Base-by-base conservation (phyloP, 345 rosid species). In the Heritiera fomes region DNA sequence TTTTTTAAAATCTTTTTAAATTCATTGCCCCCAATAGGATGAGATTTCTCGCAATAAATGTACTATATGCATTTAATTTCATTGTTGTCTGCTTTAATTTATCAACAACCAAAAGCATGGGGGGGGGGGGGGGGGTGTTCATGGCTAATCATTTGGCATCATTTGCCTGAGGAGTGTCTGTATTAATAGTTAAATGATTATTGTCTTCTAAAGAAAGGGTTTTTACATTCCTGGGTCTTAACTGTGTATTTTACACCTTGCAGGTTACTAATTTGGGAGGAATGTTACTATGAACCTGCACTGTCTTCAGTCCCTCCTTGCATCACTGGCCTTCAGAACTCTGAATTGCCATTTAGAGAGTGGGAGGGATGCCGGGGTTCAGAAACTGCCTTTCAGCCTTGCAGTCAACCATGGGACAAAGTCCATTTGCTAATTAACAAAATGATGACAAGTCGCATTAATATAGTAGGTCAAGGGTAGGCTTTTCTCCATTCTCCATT, bases 201-300 rank as follows among this genome's bases (percentile, higher is more conserved):
- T 74, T 60, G 46, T 30, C 53, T 59, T 71, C 18, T 45, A 71
- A 30, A 10, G 41, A 52, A 23, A 71, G 3, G 50, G 41, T 38
- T 52, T 71, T 9, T 38, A 15, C 13, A 2, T 23, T 46, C 17
- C 23, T 34, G 38, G 69, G 43, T 85, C 72, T 41, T 43, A 78
- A 76, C 60, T 14, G 61, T 64, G 20, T 55, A 3, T 47, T 34
- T 45, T 49, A 20, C n/a, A 9, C 28, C 72, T 55, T 63, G 78
- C 86, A 94, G 99, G 85, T 85, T 97, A 77, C 82, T 97, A 81
- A 94, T 94, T 61, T 97, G 98, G 99, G 99, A 97, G 83, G 98
- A 91, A 83, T 91, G 91, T 76, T 86, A 88, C 75, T 81, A 79
- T 38, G 90, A 90, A 83, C 80, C 90, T 3, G 50, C 71, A 45